Evolutionary conservation across 257 asterid genomes (phyloP).

Genomic region (Solanum acaule): DNA sequence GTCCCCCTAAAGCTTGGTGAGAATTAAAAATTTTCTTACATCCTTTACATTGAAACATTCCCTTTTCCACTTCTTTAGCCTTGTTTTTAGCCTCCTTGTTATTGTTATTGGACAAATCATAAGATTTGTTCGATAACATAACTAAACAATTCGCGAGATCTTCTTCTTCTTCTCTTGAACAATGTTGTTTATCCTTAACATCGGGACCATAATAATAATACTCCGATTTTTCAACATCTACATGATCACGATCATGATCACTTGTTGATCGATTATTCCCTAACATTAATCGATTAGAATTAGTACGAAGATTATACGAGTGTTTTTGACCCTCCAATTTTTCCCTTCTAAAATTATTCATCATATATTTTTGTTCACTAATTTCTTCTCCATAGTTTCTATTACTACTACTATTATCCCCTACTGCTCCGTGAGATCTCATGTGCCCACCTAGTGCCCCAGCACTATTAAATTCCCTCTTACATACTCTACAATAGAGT

Average conservation of each 20-base stretch:
- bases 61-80: conserved; percentile 37
- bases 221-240: not conserved
- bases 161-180: conserved; percentile 56
- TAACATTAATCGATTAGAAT: conserved; percentile 16
- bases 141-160: conserved; percentile 77
- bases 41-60: conserved; percentile 66
- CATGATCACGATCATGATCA: not conserved
- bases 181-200: not conserved
- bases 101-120: conserved; percentile 3
- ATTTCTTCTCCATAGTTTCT: conserved; percentile 1
- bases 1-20: conserved; percentile 96
- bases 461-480: conserved; percentile 34
- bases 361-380: not conserved
- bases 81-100: conserved; percentile 6
- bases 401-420: conserved; percentile 5
- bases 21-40: conserved; percentile 72
- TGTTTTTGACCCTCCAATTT: conserved; percentile 23
- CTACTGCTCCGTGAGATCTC: conserved; percentile 37
- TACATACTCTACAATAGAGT: conserved; percentile 34
- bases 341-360: not conserved
- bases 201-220: not conserved
- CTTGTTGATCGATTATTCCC: not conserved
- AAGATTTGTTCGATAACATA: conserved; percentile 47
- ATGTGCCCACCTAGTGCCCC: conserved; percentile 60
- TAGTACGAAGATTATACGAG: conserved; percentile 52